phyloP scores from a whole-genome alignment of 306 rosid genomes.

The Benincasa hispida region DNA sequence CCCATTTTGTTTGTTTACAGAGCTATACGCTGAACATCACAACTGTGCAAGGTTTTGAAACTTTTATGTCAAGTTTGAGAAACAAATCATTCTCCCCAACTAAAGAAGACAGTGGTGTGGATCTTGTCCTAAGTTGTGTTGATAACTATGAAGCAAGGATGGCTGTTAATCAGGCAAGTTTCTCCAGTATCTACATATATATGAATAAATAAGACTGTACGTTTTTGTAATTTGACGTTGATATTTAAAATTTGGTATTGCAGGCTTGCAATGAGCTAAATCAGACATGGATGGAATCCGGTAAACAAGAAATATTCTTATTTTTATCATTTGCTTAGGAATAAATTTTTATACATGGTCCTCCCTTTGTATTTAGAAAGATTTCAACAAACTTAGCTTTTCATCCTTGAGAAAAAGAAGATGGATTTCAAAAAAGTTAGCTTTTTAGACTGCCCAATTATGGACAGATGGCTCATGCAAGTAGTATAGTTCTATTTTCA shows the following conservation, averaged over 20 bases:
- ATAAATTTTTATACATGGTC: not conserved
- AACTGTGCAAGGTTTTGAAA: constrained; percentile 83
- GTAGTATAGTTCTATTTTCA: not conserved
- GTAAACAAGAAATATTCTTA: constrained; percentile 20
- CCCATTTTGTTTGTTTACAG: constrained; percentile 20
- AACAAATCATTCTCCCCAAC: constrained; percentile 55
- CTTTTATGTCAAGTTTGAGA: constrained; percentile 62
- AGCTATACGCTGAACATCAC: constrained; percentile 91
- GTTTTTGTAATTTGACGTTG: not conserved
- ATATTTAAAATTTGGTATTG: constrained; percentile 6
- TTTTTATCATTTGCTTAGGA: not conserved
- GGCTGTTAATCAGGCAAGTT: constrained; percentile 92
- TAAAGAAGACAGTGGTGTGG: constrained; percentile 77
- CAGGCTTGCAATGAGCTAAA: constrained; percentile 95
- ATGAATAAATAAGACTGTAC: not conserved
- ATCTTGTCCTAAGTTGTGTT: constrained; percentile 91
- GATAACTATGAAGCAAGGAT: constrained; percentile 99
- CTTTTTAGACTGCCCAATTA: not conserved
- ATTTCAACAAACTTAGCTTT: not conserved
- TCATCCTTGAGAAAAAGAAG: too few species aligned
- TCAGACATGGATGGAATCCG: constrained; percentile 99
- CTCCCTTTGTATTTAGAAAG: not conserved
- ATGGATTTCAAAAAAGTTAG: not conserved
- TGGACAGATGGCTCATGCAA: not conserved
- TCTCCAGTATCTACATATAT: not conserved